Percentiles rank a stretch among this genome's conserved stretches.
These are phyloP conservation scores for Zanthoxylum bungeanum DNA, from an alignment of 345 rosid genomes.

Conservation along the genomic window DNA sequence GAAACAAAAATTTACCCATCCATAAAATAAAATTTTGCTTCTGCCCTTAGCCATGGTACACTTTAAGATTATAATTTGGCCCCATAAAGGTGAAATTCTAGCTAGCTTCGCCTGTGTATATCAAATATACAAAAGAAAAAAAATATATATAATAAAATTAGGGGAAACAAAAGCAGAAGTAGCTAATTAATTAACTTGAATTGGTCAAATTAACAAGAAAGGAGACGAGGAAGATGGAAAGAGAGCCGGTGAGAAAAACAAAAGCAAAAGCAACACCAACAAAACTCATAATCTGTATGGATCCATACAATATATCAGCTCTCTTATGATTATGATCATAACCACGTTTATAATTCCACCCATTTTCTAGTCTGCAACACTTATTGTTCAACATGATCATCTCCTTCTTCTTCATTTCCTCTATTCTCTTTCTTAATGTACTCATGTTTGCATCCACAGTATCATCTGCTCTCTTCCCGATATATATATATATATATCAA, in stretches of 20 bases:
- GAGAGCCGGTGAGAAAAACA: slow-evolving; percentile 35
- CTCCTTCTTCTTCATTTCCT: slow-evolving; percentile 32
- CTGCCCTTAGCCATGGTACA: too few species aligned
- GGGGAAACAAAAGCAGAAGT: too few species aligned
- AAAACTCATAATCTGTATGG: slow-evolving; percentile 21
- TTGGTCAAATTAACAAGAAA: slow-evolving; percentile 15
- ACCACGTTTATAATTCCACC: slow-evolving; percentile 29
- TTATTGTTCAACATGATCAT: too few species aligned
- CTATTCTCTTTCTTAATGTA: slow-evolving; percentile 27
- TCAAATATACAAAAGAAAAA: not conserved
- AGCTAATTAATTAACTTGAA: not conserved
- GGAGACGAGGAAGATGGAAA: slow-evolving; percentile 32
- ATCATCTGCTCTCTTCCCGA: slow-evolving; percentile 29
- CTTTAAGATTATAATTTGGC: too few species aligned
- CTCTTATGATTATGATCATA: slow-evolving; percentile 14
- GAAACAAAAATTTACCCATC: too few species aligned
- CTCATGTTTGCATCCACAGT: slow-evolving; percentile 33
- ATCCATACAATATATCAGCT: not conserved
- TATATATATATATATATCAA: slow-evolving; percentile 13
- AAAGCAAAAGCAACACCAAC: slow-evolving; percentile 29
- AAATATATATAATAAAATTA: too few species aligned
- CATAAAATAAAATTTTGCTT: too few species aligned
- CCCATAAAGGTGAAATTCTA: too few species aligned
- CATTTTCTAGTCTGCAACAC: slow-evolving; percentile 2
- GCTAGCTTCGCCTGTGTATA: too few species aligned